Conservation (phyloP, 2,329 filamentous ascomycete species). For the Penicillium fuscoglaucum region DNA sequence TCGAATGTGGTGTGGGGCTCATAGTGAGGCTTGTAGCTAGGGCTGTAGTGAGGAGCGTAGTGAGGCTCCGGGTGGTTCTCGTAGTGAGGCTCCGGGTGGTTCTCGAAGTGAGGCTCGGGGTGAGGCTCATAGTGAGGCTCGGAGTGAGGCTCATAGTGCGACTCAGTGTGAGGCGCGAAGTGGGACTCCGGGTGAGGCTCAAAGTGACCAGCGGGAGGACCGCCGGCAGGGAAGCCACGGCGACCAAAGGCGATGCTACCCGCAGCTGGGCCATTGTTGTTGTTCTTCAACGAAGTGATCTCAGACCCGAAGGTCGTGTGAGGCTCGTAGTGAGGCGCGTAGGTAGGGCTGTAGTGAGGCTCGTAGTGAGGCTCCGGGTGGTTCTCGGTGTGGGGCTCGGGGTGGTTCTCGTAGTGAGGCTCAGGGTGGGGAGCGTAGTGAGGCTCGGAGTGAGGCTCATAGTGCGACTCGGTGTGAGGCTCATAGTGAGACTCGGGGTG, state of each 20-base stretch:
- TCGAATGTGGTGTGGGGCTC: neutral
- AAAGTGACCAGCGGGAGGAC: neutral
- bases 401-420: neutral
- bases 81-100: neutral
- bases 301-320: too few relatives aligned
- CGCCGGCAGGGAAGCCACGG: too few relatives aligned
- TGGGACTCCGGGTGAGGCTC: neutral
- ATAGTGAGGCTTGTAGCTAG: neutral
- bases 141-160: neutral
- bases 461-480: neutral
- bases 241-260: neutral
- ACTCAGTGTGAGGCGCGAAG: neutral
- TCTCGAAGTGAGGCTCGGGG: neutral
- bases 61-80: conserved; percentile 2
- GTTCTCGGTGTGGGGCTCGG: neutral
- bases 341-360: neutral
- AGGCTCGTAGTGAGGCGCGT: neutral
- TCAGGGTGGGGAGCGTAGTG: neutral
- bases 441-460: neutral
- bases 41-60: neutral
- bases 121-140: neutral
- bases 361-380: neutral
- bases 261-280: too few relatives aligned
- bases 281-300: neutral
- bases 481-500: neutral